phyloP scores from a whole-genome alignment of 108 stramenopile genomes.

The Schizochytrium sp. region DNA sequence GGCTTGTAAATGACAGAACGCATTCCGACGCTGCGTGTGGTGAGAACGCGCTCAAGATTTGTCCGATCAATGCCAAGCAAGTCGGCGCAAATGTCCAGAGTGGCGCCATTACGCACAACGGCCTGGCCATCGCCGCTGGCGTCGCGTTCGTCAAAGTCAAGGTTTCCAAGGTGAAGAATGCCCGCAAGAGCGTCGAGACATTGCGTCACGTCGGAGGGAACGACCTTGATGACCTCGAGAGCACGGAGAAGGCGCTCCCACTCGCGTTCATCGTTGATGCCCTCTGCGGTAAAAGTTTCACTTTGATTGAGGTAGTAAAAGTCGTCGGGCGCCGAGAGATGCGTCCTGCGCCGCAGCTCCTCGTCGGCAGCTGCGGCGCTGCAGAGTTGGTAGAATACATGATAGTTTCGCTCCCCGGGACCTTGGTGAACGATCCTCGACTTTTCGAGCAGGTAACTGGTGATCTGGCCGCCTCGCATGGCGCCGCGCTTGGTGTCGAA shows the following conservation, averaged over 20 bases:
- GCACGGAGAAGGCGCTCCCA: neutral
- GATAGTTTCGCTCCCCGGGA: constrained; percentile 51
- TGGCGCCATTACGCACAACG: neutral
- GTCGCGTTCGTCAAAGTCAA: constrained; percentile 59
- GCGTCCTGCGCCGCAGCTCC: neutral
- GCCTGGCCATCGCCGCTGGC: constrained; percentile 30
- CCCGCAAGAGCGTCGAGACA: constrained; percentile 70
- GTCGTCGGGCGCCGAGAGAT: constrained; percentile 24
- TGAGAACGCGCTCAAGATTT: constrained; percentile 64
- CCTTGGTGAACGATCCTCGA: constrained; percentile 40
- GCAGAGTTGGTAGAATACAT: constrained; percentile 57
- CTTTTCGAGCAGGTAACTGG: constrained; percentile 58
- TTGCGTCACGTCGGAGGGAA: constrained; percentile 44
- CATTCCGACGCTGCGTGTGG: constrained; percentile 56
- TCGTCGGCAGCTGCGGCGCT: neutral
- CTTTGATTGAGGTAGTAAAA: constrained; percentile 30
- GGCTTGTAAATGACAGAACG: constrained; percentile 38
- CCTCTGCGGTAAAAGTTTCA: constrained; percentile 20
- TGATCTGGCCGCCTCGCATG: constrained; percentile 30
- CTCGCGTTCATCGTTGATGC: constrained; percentile 25
- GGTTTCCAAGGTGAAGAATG: constrained; percentile 80
- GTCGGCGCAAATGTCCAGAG: constrained; percentile 54
- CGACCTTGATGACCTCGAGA: constrained; percentile 26
- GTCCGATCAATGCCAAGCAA: constrained; percentile 69
- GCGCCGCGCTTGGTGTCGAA: constrained; percentile 18